Evolutionary conservation across 2,329 filamentous ascomycete species (phyloP), one percentile per base, ranked within the genome.

Genomic region (Clonostachys rhizophaga): DNA sequence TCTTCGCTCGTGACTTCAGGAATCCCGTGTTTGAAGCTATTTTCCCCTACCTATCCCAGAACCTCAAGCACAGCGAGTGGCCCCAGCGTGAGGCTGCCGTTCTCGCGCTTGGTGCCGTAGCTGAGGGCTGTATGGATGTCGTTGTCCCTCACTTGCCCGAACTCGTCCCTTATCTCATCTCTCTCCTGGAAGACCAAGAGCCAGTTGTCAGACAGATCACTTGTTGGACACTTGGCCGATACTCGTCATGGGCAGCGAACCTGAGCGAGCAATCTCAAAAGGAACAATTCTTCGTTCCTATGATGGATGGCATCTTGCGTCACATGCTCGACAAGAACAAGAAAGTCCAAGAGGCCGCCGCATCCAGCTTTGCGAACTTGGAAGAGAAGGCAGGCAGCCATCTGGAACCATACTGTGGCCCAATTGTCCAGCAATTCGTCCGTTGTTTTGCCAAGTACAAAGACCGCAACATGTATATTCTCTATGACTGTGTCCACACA

Each of bases 271-370:
- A 76, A 14, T 70, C 72, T 16, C 80, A 91, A 52, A 86, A 86
- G 59, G 79, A 85, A 45, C 79, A 83, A 48, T 96, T 83, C 66
- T 99, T 99, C 58, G 87, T 94, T 58, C 92, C 92, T 1, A 88
- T 97, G 79, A 96, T 99, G 91, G 92, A 96, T 53, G 94, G 92
- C 6, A 91, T 99, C 43, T 72, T 99, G 48, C 84, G 84, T 50
- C 89, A 91, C 61, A 99, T 99, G 94, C 76, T 99, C 42, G 94
- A 99, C 68, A 85, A 82, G 63, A 97, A 97, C 76, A 99, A 99
- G 74, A 91, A 92, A 64, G 94, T 99, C 1, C 94, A 99, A 64
- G 92, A 97, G 67, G 92, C 94, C 14, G 94, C 88, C 24, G 92
- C 92, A 2, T 97, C 92, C 5, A 92, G 92, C 9, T 97, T 99